Evolutionary conservation across 768 basidiomycete species (phyloP), one percentile per base, ranked within the genome.

Genomic region (Piloderma croceum): DNA sequence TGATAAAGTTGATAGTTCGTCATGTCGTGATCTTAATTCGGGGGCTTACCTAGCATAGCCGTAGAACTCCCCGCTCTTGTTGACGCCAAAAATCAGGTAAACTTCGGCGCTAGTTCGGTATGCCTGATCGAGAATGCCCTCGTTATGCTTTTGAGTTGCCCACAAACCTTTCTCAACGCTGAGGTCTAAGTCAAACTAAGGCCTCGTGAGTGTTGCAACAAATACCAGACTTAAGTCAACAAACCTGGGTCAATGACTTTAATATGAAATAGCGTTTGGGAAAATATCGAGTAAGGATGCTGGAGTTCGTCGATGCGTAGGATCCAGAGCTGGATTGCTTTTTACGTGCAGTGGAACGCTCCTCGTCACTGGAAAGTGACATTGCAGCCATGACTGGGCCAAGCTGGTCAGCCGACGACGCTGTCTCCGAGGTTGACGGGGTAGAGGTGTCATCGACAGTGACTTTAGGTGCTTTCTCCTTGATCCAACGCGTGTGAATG

Each of bases 111-210:
- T 83, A 3, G 90, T 96, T n/a, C 92, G 80, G 60, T 71, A 98
- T 1, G 94, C 93, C 58, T 90, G 90, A 49, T 97, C 91, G 12
- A 96, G 68, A 35, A 94, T 79, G 7, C 77, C 79, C 62, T 96
- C 90, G 53, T 94, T 96, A 63, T 94, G 92, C 50, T 70, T 74
- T 63, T 98, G 94, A 1, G 93, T 97, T 33, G 88, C 85, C 94
- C 94, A 97, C 2, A 87, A 40, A 1, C 87, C 84, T 11, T 73
- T 74, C 56, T 83, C 68, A 19, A 89, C 79, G 58, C 88, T 90
- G 24, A 85, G 63, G 49, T 92, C 82, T 54, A 91, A 62, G 60
- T 89, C 87, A 44, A 70, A 71, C 90, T 90, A 52, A 4, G 9
- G 7, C 12, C 23, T 18, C 11, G n/a, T 24, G 34, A 25, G 20